A percentile compares a stretch with the other conserved stretches of the same genome.
phyloP scores from a whole-genome alignment of 2,329 filamentous ascomycete genomes.

The Davidsoniella virescens region DNA sequence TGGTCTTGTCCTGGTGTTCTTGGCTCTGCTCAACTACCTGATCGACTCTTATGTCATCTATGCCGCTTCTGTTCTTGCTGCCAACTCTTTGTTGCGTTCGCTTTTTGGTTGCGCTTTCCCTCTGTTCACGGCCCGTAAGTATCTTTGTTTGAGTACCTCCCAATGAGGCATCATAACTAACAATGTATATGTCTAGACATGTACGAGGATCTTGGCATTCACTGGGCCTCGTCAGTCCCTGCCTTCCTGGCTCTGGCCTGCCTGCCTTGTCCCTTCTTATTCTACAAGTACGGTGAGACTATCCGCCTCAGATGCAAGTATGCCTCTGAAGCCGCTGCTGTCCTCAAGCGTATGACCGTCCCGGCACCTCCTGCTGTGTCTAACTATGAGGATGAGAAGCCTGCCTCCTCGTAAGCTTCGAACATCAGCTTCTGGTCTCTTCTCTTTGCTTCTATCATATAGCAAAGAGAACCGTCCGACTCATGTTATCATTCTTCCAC shows the following conservation, averaged over 20 bases:
- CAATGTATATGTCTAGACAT: slow-evolving; percentile 21
- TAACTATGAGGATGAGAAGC: slow-evolving; percentile 2
- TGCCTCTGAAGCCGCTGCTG: slow-evolving; percentile 47
- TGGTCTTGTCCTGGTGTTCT: slow-evolving; percentile 47
- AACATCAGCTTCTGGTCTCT: too few relatives aligned
- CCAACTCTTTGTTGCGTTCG: slow-evolving; percentile 54
- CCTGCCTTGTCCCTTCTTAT: slow-evolving; percentile 58
- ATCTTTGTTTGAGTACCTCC: not conserved
- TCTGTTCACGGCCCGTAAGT: slow-evolving; percentile 41
- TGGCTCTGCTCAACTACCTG: slow-evolving; percentile 50
- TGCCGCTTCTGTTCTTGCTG: slow-evolving; percentile 58
- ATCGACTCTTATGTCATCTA: slow-evolving; percentile 60
- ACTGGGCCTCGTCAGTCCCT: slow-evolving; percentile 60
- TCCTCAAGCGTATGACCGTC: slow-evolving; percentile 31
- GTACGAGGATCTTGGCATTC: slow-evolving; percentile 46
- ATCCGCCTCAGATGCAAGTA: slow-evolving; percentile 56
- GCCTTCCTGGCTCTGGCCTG: slow-evolving; percentile 59
- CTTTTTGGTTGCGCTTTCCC: slow-evolving; percentile 59
- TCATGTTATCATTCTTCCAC: too few relatives aligned
- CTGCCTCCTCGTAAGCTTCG: not conserved
- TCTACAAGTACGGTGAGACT: slow-evolving; percentile 50
- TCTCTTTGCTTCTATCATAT: too few relatives aligned
- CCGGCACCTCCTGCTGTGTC: slow-evolving; percentile 1
- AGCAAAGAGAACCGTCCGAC: too few relatives aligned
- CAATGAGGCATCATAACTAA: not conserved